Conservation (phyloP, 345 rosid genomes). For the Salix viminalis region DNA sequence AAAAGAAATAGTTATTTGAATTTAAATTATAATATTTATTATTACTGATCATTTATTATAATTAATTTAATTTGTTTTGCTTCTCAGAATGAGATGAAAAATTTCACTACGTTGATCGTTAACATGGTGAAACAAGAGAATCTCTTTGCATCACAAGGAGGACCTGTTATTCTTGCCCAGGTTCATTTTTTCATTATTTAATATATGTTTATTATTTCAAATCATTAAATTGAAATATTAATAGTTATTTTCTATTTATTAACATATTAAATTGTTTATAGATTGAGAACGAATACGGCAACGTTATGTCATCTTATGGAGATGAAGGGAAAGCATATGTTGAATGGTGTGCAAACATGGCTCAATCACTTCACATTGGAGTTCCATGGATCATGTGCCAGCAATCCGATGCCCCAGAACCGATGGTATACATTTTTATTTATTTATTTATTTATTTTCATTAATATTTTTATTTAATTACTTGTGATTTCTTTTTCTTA, state of each 20-base stretch:
- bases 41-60: background rate
- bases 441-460: background rate
- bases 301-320: slow-evolving; percentile 44
- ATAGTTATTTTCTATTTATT: background rate
- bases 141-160: slow-evolving; percentile 76
- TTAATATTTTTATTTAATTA: background rate
- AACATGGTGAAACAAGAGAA: slow-evolving; percentile 56
- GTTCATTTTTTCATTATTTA: slow-evolving; percentile 5
- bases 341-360: slow-evolving; percentile 75
- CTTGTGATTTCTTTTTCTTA: background rate
- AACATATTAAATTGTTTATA: background rate
- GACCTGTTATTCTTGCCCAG: slow-evolving; percentile 74
- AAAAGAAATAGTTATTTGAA: too few species aligned
- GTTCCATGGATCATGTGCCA: slow-evolving; percentile 95
- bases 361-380: slow-evolving; percentile 48
- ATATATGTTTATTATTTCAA: too few species aligned
- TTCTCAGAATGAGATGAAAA: slow-evolving; percentile 62
- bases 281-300: slow-evolving; percentile 85
- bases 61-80: background rate
- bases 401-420: slow-evolving; percentile 53
- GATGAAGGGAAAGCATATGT: slow-evolving; percentile 54
- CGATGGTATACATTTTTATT: slow-evolving; percentile 26
- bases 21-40: background rate
- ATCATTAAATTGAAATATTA: background rate
- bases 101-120: slow-evolving; percentile 55